Evolutionary conservation across 208 protist species (phyloP), one percentile per base, ranked within the genome.

Genomic region (Acanthamoeba triangularis): DNA sequence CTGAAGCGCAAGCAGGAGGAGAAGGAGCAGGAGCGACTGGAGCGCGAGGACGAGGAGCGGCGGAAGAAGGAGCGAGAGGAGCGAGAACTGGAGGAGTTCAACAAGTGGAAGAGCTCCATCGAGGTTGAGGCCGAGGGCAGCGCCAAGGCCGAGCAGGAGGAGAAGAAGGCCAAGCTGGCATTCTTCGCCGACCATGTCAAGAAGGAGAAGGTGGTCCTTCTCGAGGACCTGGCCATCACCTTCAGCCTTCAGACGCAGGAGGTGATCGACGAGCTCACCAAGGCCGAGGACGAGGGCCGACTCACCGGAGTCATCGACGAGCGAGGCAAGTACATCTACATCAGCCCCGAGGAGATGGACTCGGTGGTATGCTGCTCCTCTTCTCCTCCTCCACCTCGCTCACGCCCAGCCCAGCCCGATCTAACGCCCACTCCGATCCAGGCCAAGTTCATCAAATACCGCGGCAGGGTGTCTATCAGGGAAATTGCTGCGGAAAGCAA

Each of bases 261-360:
- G 33, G 97, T 95, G 18, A 90, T 97, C n/a, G 92, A 95, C 5
- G 91, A 95, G 54, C 84, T 98, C 30, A 93, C 93, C 18, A 80
- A 41, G 35, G 78, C 97, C 16, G 97, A 98, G 90, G 90, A 88
- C 25, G 94, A 97, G 92, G 97, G 97, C 28, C 28, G 88, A n/a
- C 78, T 98, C n/a, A 96, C 96, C 3, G 97, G 97, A 54, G 94
- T 98, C 1, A 95, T 97, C 33, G 97, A 98, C 80, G 97, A 98
- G 82, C 95, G 97, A 85, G 97, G 97, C 72, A 98, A 97, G 90
- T 98, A 96, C 80, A 97, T 98, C 54, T 97, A 96, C 94, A 91
- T 98, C n/a, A 96, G 95, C 28, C 69, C 33, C 67, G 96, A 96
- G 13, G 96, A 97, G 63, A 96, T 96, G 94, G 96, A 97, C 49